Conservation (phyloP, 345 rosid species). For the Bruguiera gymnorhiza region DNA sequence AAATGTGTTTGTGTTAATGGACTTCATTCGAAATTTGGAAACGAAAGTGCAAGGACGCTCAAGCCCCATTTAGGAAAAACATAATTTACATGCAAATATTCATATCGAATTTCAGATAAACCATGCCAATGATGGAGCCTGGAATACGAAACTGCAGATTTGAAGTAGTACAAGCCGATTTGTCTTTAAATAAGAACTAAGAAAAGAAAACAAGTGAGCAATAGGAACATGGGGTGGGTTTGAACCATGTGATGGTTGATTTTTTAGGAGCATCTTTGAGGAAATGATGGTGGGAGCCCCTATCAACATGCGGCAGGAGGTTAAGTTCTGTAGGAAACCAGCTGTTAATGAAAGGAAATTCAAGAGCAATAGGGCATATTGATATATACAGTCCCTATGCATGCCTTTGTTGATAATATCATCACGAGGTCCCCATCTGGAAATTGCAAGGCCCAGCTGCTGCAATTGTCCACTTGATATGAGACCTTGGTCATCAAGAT, state of each 20-base stretch:
- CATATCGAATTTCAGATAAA: too few relatives aligned
- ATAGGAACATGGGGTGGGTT: constrained; percentile 34
- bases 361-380: background rate
- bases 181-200: background rate
- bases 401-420: too few relatives aligned
- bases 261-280: constrained; percentile 40
- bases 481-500: too few relatives aligned
- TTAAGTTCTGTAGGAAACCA: constrained; percentile 20
- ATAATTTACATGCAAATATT: too few relatives aligned
- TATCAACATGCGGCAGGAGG: constrained; percentile 34
- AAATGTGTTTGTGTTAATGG: background rate
- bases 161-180: background rate
- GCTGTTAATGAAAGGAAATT: constrained; percentile 27
- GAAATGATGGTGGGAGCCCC: constrained; percentile 27
- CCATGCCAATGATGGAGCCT: background rate
- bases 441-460: too few relatives aligned
- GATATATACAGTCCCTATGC: too few relatives aligned
- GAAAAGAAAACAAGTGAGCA: background rate
- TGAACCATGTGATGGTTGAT: constrained; percentile 48
- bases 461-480: too few relatives aligned
- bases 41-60: constrained; percentile 7
- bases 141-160: constrained; percentile 19
- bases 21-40: constrained; percentile 11
- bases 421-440: too few relatives aligned
- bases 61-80: too few relatives aligned